Base-by-base conservation (phyloP, 108 stramenopile species). In the Aurantiochytrium sp. region DNA sequence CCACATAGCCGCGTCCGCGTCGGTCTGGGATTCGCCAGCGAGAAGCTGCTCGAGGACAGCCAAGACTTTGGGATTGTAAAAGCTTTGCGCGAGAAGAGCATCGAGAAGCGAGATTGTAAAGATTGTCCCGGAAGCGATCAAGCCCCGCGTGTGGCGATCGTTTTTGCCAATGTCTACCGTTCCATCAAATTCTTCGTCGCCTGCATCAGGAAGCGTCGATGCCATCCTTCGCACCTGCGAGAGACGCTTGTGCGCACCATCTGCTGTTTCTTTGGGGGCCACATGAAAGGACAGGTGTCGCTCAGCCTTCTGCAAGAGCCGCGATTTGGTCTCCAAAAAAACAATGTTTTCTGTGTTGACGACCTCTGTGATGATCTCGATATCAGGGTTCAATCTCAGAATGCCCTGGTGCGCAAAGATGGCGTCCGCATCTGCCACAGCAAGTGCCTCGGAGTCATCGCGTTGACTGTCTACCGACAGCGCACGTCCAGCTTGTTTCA, bases 381-480 rank as follows among this genome's bases (percentile, higher is more conserved):
- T 83, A 12, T 83, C 51, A 1, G 76, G 76, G 4, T 83, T 83
- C 76, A 83, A 4, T 10, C 76, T 10, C 45, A 53, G 2, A 23
- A 83, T 83, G 49, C 76, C 51, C 28, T 83, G 76, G 4, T 83
- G 76, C 19, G 76, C 76, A 83, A 83, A 83, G 28, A 83, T 83
- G 51, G 76, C 76, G 51, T 83, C 76, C 8, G 76, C 76, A 35
- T 83, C 76, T 6, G 76, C 76, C 25, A 83, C 76, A 12, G 76
- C 76, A 1, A 53, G 25, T 4, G 76, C 76, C 76, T 83, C 76
- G 16, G 76, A 83, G 49, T 83, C 76, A 16, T 83, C 76, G 6
- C 28, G 76, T 12, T 43, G 19, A 3, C 0, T 12, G 19, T n/a
- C 45, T 12, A 16, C 12, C 3, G 25, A 47, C 28, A 53, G 51